Conservation (phyloP, 495 filamentous ascomycete species). For the Trichocladium uniseriatum region DNA sequence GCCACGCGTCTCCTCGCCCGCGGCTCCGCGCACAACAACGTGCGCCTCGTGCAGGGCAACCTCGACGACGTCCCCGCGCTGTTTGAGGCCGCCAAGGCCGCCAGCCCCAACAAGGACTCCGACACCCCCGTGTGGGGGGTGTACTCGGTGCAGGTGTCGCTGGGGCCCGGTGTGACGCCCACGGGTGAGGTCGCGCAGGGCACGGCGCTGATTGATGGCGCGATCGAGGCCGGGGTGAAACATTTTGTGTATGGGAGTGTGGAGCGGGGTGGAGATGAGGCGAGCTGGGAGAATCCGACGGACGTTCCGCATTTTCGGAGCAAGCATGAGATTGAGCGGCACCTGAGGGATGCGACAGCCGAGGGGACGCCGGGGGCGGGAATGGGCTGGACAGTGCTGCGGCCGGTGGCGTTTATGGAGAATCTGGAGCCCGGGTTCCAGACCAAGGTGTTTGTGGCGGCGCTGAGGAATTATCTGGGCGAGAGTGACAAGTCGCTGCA, state of each 20-base stretch:
- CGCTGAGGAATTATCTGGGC: slow-evolving; percentile 33
- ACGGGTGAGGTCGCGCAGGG: slow-evolving; percentile 54
- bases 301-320: slow-evolving; percentile 56
- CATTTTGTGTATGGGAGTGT: slow-evolving; percentile 63
- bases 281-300: slow-evolving; percentile 48
- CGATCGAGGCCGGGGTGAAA: slow-evolving; percentile 47
- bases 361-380: slow-evolving; percentile 11
- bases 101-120: slow-evolving; percentile 13
- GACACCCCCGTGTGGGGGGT: slow-evolving; percentile 27
- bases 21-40: slow-evolving; percentile 24
- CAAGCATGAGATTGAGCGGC: slow-evolving; percentile 58
- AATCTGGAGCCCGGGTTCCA: slow-evolving; percentile 49
- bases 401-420: slow-evolving; percentile 62
- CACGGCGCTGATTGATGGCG: slow-evolving; percentile 50
- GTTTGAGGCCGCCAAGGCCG: slow-evolving; percentile 40
- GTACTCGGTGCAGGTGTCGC: slow-evolving; percentile 32
- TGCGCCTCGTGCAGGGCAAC: slow-evolving; percentile 52
- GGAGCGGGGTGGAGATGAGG: slow-evolving; percentile 53
- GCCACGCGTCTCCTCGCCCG: slow-evolving; percentile 41
- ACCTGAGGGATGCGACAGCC: slow-evolving; percentile 38
- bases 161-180: slow-evolving; percentile 39
- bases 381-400: slow-evolving; percentile 54
- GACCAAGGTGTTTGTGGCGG: slow-evolving; percentile 47
- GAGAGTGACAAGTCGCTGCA: slow-evolving; percentile 43
- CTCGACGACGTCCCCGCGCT: slow-evolving; percentile 44